Percentiles rank a stretch among this genome's conserved stretches.
phyloP scores from a whole-genome alignment of 106 monocot genomes.

The Gastrodia elata region DNA sequence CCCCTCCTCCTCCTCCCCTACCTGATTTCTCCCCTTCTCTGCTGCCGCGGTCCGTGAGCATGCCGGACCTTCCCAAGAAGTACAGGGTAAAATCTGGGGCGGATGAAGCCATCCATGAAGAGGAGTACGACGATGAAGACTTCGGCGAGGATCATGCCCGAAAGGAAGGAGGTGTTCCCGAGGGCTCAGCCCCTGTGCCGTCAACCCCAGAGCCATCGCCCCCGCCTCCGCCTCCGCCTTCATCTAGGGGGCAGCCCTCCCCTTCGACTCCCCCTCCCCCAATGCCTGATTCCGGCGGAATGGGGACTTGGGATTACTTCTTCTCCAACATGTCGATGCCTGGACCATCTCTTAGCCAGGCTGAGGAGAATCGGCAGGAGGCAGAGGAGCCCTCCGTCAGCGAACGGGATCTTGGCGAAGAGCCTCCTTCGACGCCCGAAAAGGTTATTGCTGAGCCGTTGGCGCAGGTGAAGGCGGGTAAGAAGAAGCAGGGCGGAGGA shows the following conservation, averaged over 20 bases:
- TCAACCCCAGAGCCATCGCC: constrained; percentile 1
- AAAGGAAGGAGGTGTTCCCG: background rate
- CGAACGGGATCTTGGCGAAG: constrained; percentile 4
- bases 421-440: constrained; percentile 15
- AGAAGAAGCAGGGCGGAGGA: constrained; percentile 20
- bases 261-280: constrained; percentile 21
- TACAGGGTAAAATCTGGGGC: constrained; percentile 7
- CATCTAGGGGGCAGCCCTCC: constrained; percentile 10
- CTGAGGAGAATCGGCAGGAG: constrained; percentile 13
- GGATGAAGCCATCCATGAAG: constrained; percentile 37
- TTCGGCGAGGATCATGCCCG: constrained; percentile 16
- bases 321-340: constrained; percentile 45
- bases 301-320: constrained; percentile 76
- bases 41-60: constrained; percentile 52
- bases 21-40: constrained; percentile 69
- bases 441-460: constrained; percentile 12
- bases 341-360: constrained; percentile 11
- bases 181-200: background rate
- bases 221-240: constrained; percentile 7
- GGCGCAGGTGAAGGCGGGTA: constrained; percentile 14
- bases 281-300: constrained; percentile 8
- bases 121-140: constrained; percentile 23
- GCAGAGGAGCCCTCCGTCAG: constrained; percentile 14
- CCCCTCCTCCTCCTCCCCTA: constrained; percentile 61
- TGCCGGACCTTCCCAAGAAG: constrained; percentile 53